Evolutionary conservation across 78 protist species (phyloP).

Genomic region (Chrysochromulina tobinii): DNA sequence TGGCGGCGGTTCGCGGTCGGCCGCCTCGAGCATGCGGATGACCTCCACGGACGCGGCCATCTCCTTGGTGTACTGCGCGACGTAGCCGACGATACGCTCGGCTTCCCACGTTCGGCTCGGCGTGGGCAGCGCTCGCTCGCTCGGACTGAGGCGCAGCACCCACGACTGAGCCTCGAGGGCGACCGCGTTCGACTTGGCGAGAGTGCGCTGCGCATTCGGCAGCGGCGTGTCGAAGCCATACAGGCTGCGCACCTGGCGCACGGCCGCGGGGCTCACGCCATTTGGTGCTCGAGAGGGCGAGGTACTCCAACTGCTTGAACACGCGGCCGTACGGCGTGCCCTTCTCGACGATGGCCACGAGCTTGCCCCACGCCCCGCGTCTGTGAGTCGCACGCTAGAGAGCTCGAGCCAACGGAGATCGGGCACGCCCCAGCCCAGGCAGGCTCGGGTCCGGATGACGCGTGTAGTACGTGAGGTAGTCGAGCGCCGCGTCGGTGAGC

Average conservation of each 20-base stretch:
- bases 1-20: too few relatives aligned
- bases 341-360: background rate
- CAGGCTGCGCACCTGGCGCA: background rate
- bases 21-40: too few relatives aligned
- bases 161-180: background rate
- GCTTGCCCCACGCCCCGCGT: background rate
- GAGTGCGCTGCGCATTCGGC: conserved; percentile 27
- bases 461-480: background rate
- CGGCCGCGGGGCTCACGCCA: background rate
- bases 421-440: background rate
- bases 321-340: background rate
- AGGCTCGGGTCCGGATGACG: background rate
- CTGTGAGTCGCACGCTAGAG: background rate
- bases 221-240: background rate
- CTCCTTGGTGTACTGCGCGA: background rate
- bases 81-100: background rate
- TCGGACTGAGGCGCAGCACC: background rate
- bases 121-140: background rate
- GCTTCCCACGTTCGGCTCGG: background rate
- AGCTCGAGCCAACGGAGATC: background rate
- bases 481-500: background rate
- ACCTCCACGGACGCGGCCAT: background rate
- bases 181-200: conserved; percentile 4
- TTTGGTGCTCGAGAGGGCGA: background rate
- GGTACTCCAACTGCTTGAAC: background rate